A percentile compares a stretch with the other conserved stretches of the same genome.
Evolutionary conservation across 805 yeast species (phyloP).

Genomic region (Suhomyces sp.): DNA sequence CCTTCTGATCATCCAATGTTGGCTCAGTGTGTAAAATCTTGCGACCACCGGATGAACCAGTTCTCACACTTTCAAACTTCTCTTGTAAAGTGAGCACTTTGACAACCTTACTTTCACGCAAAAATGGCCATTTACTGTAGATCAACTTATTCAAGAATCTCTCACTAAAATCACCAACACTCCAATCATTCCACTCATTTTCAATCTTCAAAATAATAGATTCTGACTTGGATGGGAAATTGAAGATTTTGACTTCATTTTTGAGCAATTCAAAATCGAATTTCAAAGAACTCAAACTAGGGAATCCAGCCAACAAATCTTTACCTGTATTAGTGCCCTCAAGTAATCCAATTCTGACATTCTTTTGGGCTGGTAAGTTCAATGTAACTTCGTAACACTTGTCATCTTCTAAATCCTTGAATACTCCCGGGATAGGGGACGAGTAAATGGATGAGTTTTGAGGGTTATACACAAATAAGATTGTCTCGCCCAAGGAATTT

Average conservation of each 20-base stretch:
- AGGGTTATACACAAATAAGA: conserved; percentile 72
- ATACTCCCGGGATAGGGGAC: conserved; percentile 75
- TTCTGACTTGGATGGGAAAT: conserved; percentile 79
- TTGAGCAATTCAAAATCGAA: conserved; percentile 52
- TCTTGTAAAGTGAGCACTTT: conserved; percentile 56
- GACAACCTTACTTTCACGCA: conserved; percentile 74
- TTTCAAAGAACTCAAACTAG: conserved; percentile 72
- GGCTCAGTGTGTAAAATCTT: conserved; percentile 36
- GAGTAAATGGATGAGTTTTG: conserved; percentile 66
- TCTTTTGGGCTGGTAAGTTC: conserved; percentile 48
- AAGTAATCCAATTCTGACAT: conserved; percentile 55
- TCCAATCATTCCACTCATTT: conserved; percentile 52
- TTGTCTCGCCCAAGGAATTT: conserved; percentile 71
- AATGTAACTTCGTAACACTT: conserved; percentile 69
- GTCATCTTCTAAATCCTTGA: conserved; percentile 75
- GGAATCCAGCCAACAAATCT: conserved; percentile 86
- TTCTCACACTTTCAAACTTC: conserved; percentile 45
- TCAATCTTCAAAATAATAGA: conserved; percentile 69
- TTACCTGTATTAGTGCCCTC: conserved; percentile 68
- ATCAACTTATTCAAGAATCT: conserved; percentile 61
- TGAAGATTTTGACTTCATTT: conserved; percentile 74
- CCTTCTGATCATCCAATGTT: conserved; percentile 41
- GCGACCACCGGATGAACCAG: conserved; percentile 20
- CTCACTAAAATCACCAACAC: conserved; percentile 64
- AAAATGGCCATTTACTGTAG: conserved; percentile 87